Percentiles rank a stretch among this genome's conserved stretches.
These are phyloP conservation scores for Exophiala xenobiotica DNA, from an alignment of 2,329 filamentous ascomycete genomes.

Conservation along the genomic window DNA sequence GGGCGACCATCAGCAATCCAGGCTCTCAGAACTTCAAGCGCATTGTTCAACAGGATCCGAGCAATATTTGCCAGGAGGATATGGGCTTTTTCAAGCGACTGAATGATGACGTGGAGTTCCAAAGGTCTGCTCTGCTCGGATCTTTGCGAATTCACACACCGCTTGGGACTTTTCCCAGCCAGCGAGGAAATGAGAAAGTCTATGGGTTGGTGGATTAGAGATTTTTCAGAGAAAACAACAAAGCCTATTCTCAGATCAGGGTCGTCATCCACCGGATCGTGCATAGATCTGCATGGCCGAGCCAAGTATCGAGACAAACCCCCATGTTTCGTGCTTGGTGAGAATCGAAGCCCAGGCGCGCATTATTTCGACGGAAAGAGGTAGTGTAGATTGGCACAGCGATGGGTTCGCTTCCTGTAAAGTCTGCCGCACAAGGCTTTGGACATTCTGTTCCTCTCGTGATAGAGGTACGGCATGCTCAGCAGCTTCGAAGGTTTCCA, in stretches of 20 bases:
- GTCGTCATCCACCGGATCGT: too few species aligned
- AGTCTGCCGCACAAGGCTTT: background rate
- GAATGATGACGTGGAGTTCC: background rate
- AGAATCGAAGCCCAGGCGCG: background rate
- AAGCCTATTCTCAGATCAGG: background rate
- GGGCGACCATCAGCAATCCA: slow-evolving; percentile 5
- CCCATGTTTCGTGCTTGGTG: background rate
- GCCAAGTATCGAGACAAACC: background rate
- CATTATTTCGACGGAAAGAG: background rate
- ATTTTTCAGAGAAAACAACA: background rate
- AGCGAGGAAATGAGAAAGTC: background rate
- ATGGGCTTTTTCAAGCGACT: background rate
- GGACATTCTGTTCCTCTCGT: background rate
- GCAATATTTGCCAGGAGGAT: background rate
- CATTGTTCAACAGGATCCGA: slow-evolving; percentile 14
- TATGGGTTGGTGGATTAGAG: background rate
- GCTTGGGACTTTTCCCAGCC: background rate
- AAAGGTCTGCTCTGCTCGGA: background rate
- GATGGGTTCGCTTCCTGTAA: background rate
- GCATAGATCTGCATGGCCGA: background rate
- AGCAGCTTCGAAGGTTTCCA: background rate
- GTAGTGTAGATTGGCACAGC: background rate
- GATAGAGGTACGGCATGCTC: background rate
- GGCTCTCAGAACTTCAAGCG: slow-evolving; percentile 9
- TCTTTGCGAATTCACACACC: background rate